A percentile compares a stretch with the other conserved stretches of the same genome.
These are phyloP conservation scores for Wickerhamiella sorbophila DNA, from an alignment of 805 yeast species.

Conservation along the genomic window DNA sequence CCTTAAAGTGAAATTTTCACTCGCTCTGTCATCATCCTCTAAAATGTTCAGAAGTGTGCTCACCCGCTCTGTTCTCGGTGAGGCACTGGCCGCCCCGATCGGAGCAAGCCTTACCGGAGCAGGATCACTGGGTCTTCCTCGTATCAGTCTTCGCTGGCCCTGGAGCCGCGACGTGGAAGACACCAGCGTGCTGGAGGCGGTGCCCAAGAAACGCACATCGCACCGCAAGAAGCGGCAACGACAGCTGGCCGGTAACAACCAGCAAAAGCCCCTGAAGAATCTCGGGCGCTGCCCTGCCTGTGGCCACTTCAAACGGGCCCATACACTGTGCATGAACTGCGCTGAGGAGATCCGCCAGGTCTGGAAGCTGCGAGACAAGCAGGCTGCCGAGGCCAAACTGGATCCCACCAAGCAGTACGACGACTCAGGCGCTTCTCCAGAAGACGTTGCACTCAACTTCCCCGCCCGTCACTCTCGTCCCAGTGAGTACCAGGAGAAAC, in stretches of 20 bases:
- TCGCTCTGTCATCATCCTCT: not conserved
- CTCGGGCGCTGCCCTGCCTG: constrained; percentile 90
- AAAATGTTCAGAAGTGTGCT: constrained; percentile 1
- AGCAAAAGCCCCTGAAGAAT: constrained; percentile 57
- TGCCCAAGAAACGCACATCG: constrained; percentile 86
- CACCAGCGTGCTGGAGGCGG: constrained; percentile 66
- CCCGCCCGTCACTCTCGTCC: constrained; percentile 20
- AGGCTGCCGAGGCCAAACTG: constrained; percentile 9
- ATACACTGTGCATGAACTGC: constrained; percentile 86
- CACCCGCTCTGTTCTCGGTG: constrained; percentile 2
- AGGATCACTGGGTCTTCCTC: constrained; percentile 1
- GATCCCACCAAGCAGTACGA: constrained; percentile 19
- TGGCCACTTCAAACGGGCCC: constrained; percentile 82
- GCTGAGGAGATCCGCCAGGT: constrained; percentile 63
- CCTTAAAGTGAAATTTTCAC: not conserved
- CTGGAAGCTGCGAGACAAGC: constrained; percentile 36
- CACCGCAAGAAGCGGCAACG: constrained; percentile 75
- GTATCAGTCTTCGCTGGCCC: constrained; percentile 13
- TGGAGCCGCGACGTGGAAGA: constrained; percentile 27
- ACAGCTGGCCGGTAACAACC: constrained; percentile 69
- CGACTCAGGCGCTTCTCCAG: constrained; percentile 9
- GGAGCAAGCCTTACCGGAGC: constrained; percentile 1
- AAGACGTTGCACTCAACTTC: constrained; percentile 18
- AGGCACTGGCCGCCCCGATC: constrained; percentile 1
- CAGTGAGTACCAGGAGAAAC: constrained; percentile 29